phyloP scores from a whole-genome alignment of 257 asterid genomes.

The Plantago elongata region DNA sequence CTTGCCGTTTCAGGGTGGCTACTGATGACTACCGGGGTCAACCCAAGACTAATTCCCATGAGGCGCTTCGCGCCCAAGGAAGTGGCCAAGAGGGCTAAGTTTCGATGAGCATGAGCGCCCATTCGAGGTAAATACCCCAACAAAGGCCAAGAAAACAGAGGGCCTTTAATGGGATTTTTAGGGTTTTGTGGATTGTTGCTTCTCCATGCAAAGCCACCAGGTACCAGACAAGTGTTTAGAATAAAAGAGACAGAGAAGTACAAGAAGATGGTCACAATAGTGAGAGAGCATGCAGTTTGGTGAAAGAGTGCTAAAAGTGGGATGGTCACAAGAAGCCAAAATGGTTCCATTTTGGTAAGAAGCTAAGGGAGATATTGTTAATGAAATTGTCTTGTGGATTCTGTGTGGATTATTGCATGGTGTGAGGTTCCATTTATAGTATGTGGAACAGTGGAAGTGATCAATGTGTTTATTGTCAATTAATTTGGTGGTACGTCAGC shows the following conservation, averaged over 20 bases:
- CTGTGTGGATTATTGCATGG: slow-evolving; percentile 29
- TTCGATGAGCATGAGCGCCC: slow-evolving; percentile 52
- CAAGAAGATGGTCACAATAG: slow-evolving; percentile 22
- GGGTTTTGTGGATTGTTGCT: slow-evolving; percentile 29
- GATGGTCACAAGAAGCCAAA: slow-evolving; percentile 27
- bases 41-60: slow-evolving; percentile 56
- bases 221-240: slow-evolving; percentile 21
- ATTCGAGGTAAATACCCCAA: slow-evolving; percentile 48
- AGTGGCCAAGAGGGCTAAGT: slow-evolving; percentile 38
- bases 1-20: slow-evolving; percentile 63
- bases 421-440: slow-evolving; percentile 34
- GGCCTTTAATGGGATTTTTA: slow-evolving; percentile 30
- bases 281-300: slow-evolving; percentile 21
- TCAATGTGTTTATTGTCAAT: slow-evolving; percentile 13
- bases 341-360: slow-evolving; percentile 30
- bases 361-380: not conserved
- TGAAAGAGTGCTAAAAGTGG: slow-evolving; percentile 21
- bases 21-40: slow-evolving; percentile 39
- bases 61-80: slow-evolving; percentile 36
- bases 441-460: slow-evolving; percentile 22
- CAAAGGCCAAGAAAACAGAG: slow-evolving; percentile 38
- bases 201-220: slow-evolving; percentile 62
- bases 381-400: slow-evolving; percentile 2
- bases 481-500: slow-evolving; percentile 13
- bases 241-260: slow-evolving; percentile 24